These are phyloP conservation scores for Ophiostoma tasmaniense DNA, from an alignment of 2,329 filamentous ascomycete genomes.

Conservation along the genomic window DNA sequence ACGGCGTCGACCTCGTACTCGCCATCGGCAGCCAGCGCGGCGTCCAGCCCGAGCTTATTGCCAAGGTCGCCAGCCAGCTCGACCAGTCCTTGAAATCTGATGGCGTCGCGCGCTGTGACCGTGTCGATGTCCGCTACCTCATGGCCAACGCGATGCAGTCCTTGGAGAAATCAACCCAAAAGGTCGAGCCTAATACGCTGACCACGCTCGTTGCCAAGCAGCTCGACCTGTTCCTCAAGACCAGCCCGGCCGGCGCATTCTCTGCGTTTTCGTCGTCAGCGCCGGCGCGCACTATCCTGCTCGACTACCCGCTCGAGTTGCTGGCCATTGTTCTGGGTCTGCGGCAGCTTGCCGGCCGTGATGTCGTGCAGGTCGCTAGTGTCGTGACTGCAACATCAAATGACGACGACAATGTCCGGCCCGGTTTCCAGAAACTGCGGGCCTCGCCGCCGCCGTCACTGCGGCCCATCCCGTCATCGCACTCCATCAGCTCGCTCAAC, in stretches of 20 bases:
- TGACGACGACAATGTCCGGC: not conserved
- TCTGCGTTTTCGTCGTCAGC: not conserved
- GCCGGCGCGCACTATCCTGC: conserved; percentile 44
- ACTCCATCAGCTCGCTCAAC: not conserved
- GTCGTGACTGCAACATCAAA: conserved; percentile 31
- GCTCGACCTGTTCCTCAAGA: conserved; percentile 50
- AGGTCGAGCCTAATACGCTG: conserved; percentile 31
- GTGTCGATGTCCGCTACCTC: conserved; percentile 54
- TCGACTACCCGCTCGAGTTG: conserved; percentile 51
- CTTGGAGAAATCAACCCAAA: conserved; percentile 37
- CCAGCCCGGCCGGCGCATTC: conserved; percentile 31
- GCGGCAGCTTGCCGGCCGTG: conserved; percentile 47
- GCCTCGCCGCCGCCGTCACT: not conserved
- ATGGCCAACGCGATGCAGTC: conserved; percentile 53
- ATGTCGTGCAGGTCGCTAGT: conserved; percentile 50
- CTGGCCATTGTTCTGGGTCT: conserved; percentile 49
- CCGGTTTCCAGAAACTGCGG: conserved; percentile 7
- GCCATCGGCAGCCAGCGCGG: conserved; percentile 50
- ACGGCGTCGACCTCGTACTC: conserved; percentile 48
- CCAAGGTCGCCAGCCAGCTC: conserved; percentile 41
- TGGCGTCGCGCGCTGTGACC: conserved; percentile 44
- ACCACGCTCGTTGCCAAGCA: conserved; percentile 52
- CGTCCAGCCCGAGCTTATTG: conserved; percentile 42
- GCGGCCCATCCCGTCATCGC: not conserved
- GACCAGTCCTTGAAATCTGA: conserved; percentile 44